These are phyloP conservation scores for Isabelozyma rhagii DNA, from an alignment of 805 yeast genomes.

Conservation along the genomic window DNA sequence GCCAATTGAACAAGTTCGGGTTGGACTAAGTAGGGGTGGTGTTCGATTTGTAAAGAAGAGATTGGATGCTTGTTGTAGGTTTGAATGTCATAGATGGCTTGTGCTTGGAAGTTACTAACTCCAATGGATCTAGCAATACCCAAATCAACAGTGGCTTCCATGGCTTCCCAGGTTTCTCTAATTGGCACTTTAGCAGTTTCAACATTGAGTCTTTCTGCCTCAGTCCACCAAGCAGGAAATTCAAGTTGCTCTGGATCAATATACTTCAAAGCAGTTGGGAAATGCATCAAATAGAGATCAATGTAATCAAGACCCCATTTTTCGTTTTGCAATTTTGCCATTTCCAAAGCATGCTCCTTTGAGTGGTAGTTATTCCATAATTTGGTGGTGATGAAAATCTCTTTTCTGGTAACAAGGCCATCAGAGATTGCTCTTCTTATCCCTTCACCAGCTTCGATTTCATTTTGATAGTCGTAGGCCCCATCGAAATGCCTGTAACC, in stretches of 20 bases:
- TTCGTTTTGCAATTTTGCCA: slow-evolving; percentile 51
- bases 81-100: slow-evolving; percentile 45
- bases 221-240: slow-evolving; percentile 35
- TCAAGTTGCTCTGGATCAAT: slow-evolving; percentile 18
- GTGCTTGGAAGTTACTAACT: slow-evolving; percentile 50
- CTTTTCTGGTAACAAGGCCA: slow-evolving; percentile 56
- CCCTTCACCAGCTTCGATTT: slow-evolving; percentile 56
- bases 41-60: slow-evolving; percentile 51
- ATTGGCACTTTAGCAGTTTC: slow-evolving; percentile 14
- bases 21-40: slow-evolving; percentile 48
- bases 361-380: slow-evolving; percentile 51
- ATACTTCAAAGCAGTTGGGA: slow-evolving; percentile 53
- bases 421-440: slow-evolving; percentile 52
- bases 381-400: slow-evolving; percentile 65
- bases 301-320: slow-evolving; percentile 67
- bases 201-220: slow-evolving; percentile 19
- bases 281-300: slow-evolving; percentile 70
- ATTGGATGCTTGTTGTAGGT: slow-evolving; percentile 47
- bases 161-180: slow-evolving; percentile 34
- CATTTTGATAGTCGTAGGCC: slow-evolving; percentile 65
- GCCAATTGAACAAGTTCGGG: slow-evolving; percentile 52
- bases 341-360: slow-evolving; percentile 46
- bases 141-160: slow-evolving; percentile 19
- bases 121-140: slow-evolving; percentile 47
- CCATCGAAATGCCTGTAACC: slow-evolving; percentile 75